Conservation (phyloP, 768 basidiomycete species). For the Suillus clintonianus region DNA sequence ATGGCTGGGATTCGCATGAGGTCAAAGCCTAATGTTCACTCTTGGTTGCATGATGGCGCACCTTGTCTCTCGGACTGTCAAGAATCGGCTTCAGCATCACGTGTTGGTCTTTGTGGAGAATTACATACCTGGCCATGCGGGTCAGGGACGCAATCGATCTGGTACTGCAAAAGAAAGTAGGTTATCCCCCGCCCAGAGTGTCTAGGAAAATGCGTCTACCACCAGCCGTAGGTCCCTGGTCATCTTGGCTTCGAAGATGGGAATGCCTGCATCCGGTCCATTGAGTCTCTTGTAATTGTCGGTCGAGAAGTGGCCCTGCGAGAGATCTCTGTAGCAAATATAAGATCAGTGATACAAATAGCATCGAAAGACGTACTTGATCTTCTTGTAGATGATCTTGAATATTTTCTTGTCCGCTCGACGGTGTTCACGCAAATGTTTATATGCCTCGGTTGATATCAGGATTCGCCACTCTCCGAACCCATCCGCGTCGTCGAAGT, state of each 20-base stretch:
- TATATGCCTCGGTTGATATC: slow-evolving; percentile 51
- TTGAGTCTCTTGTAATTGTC: slow-evolving; percentile 67
- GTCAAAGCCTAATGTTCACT: background rate
- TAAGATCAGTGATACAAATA: background rate
- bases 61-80: slow-evolving; percentile 42
- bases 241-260: slow-evolving; percentile 72
- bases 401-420: slow-evolving; percentile 49
- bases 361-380: slow-evolving; percentile 45
- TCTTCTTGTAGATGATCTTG: slow-evolving; percentile 63
- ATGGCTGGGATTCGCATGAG: slow-evolving; percentile 34
- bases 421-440: slow-evolving; percentile 49
- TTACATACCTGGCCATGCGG: slow-evolving; percentile 32
- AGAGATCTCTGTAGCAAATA: slow-evolving; percentile 53
- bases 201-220: slow-evolving; percentile 31
- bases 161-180: slow-evolving; percentile 38
- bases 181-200: background rate
- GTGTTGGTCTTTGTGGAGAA: background rate
- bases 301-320: slow-evolving; percentile 65
- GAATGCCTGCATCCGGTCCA: slow-evolving; percentile 44
- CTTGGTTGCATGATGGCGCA: slow-evolving; percentile 10
- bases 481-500: slow-evolving; percentile 57
- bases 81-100: background rate
- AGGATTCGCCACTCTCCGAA: slow-evolving; percentile 69
- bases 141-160: slow-evolving; percentile 47
- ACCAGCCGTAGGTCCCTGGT: slow-evolving; percentile 51